Evolutionary conservation across 2,329 filamentous ascomycete genomes (phyloP), one percentile per base, ranked within the genome.

Genomic region (Colletotrichum scovillei): DNA sequence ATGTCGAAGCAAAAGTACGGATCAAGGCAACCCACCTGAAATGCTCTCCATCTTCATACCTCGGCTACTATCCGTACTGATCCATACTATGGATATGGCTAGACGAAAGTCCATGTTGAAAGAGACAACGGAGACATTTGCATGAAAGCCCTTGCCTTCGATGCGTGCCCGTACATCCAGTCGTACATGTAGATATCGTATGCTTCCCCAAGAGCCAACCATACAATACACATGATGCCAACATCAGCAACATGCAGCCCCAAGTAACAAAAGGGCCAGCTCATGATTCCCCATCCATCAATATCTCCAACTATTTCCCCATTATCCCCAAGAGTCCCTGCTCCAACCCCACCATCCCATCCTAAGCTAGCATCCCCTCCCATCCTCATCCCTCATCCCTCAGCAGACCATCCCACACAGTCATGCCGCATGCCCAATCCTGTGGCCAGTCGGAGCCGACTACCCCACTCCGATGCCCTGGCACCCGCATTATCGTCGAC

Each of bases 391-490:
- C 1, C 32, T 2, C 38, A 42, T 42, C 28, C 22, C 28, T 49
- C 42, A 62, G 22, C 38, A 49, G 35, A 28, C 26, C 38, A 38
- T 30, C 14, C 16, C 22, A 35, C 59, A 49, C 56, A 56, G 19
- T 49, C 42, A n/a, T n/a, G 19, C 42, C 16, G 16, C 6, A n/a
- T n/a, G 19, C 8, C 42, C 46, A 28, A 49, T 67, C 63, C 55
- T 56, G 12, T 62, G 26, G 30, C 56, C 56, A 57, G 49, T 46
- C 67, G 56, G 60, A 63, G 62, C 67, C 46, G 67, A 62, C 49
- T 62, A 53, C 67, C 60, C 71, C 71, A 66, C 71, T 16, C 30
- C 49, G 71, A 71, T 49, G n/a, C 35, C 67, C 60, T 55, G 35
- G 57, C 56, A 64, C 55, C 56, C 60, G 59, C 60, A 38, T 70